Base-by-base conservation (phyloP, 164 flowering plant species). In the Magnolia sinica region DNA sequence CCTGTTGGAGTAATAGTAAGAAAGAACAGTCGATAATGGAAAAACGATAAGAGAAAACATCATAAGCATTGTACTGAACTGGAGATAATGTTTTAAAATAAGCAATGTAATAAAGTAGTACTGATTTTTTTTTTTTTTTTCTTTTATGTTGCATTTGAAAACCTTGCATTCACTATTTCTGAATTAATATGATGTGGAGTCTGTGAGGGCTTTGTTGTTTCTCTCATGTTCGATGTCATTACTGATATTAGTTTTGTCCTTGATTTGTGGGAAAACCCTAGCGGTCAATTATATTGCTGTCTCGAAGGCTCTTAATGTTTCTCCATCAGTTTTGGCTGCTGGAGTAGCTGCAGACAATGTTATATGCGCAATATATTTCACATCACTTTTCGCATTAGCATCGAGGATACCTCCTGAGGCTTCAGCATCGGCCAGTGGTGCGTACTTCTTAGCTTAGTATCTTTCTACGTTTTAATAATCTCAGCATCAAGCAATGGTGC, bases 311-410 rank as follows among this genome's bases (percentile, higher is more conserved):
- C 91, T 93, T 78, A 84, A 83, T 37, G 81, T 89, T 76, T 86
- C 98, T 76, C 88, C 97, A 64, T 93, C 97, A 49, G 90, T 93
- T 80, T 70, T 91, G 81, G 90, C 97, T 64, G 96, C 97, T 50
- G 98, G 98, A 77, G 82, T 95, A 63, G 98, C 97, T 24, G 94
- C 93, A 71, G 99, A 96, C 74, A 96, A 93, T 85, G 94, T 92
- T 51, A 91, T 93, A 58, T 87, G 93, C 83, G 97, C 96, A 8
- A 8, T 92, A 61, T 95, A 95, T 81, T 91, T 90, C 73, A 77
- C 88, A 76, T 61, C 83, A 31, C 76, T 96, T 70, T 96, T 96
- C 88, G 91, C 92, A 4, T 72, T 92, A 61, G 96, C 95, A 65
- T 91, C 98, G 50, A 89, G 83, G 77, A 80, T 89, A 77, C 91